Evolutionary conservation across 495 filamentous ascomycete species (phyloP), one percentile per base, ranked within the genome.

Genomic region (Neurospora sp.): DNA sequence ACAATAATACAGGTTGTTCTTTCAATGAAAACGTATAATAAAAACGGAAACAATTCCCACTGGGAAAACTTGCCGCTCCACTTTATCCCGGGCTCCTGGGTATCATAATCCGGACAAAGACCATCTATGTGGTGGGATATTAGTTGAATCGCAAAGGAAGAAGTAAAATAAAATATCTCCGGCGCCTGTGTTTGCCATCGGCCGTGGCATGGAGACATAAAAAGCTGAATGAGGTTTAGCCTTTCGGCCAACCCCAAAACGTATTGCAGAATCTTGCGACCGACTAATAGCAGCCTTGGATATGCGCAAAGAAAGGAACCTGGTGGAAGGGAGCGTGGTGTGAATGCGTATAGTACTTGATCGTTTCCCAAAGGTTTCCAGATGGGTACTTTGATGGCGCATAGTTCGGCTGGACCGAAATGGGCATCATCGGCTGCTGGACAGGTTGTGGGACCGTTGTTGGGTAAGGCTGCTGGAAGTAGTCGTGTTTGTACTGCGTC

Each of bases 211-310:
- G 53, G 53, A 65, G 53, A 65, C 12, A 65, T 65, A 8, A 17
- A 31, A 35, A 65, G 53, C 53, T 27, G 20, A 59, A 59, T 3
- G 53, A 65, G 53, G 53, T 37, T 3, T 65, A 17, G 6, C 53
- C 53, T 65, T 35, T 31, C 12, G 12, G 31, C 53, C 27, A 65
- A 35, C 22, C 53, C 27, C 27, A 14, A 65, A 65, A 65, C 53
- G 53, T 65, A 65, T 65, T 31, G 53, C 27, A 16, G 22, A 65
- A 65, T 65, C 27, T 37, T 35, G 53, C 27, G 31, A 65, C 12
- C 27, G 53, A 72, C 78, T 82, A 86, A 79, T 85, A 86, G 79
- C 82, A 86, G 72, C 83, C 81, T 78, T 84, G 84, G 78, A 86
- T 80, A 72, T 81, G 79, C 45, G 82, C 75, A 70, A 84, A 82